phyloP scores from a whole-genome alignment of 768 basidiomycete species.

The Lactarius akahatsu region DNA sequence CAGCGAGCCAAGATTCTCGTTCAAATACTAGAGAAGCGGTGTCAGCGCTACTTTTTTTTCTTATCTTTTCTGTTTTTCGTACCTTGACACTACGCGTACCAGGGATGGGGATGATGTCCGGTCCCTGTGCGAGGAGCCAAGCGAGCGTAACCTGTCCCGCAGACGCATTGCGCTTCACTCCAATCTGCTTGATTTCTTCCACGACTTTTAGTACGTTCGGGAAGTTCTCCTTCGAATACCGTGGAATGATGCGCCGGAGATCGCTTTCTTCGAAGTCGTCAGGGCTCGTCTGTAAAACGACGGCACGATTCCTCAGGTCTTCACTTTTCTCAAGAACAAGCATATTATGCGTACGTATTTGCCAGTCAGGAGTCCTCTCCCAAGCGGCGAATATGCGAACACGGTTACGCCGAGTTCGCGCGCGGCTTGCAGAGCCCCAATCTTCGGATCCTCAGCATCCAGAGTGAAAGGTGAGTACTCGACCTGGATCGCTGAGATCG shows the following conservation, averaged over 20 bases:
- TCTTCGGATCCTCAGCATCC: slow-evolving; percentile 38
- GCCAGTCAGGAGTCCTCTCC: slow-evolving; percentile 50
- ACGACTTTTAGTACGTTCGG: slow-evolving; percentile 45
- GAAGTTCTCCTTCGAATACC: slow-evolving; percentile 45
- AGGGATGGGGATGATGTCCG: slow-evolving; percentile 49
- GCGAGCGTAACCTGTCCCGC: slow-evolving; percentile 51
- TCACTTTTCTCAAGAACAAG: neutral
- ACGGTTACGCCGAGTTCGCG: slow-evolving; percentile 44
- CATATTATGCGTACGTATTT: slow-evolving; percentile 36
- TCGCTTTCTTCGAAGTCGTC: slow-evolving; percentile 45
- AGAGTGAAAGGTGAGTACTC: slow-evolving; percentile 41
- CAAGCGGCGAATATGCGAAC: slow-evolving; percentile 49
- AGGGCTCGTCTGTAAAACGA: slow-evolving; percentile 36
- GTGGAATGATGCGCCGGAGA: slow-evolving; percentile 39
- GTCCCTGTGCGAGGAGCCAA: slow-evolving; percentile 49
- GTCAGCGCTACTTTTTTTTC: neutral
- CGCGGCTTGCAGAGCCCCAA: slow-evolving; percentile 37
- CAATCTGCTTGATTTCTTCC: slow-evolving; percentile 39
- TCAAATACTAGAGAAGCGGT: slow-evolving; percentile 9
- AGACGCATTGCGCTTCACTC: slow-evolving; percentile 41
- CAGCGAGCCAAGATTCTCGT: slow-evolving; percentile 22
- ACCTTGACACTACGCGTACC: slow-evolving; percentile 45
- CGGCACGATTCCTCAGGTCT: neutral
- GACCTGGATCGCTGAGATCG: slow-evolving; percentile 39
- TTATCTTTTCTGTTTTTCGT: neutral